Evolutionary conservation across 352 stramenopile genomes (phyloP).

Genomic region (Phytophthora nicotianae): DNA sequence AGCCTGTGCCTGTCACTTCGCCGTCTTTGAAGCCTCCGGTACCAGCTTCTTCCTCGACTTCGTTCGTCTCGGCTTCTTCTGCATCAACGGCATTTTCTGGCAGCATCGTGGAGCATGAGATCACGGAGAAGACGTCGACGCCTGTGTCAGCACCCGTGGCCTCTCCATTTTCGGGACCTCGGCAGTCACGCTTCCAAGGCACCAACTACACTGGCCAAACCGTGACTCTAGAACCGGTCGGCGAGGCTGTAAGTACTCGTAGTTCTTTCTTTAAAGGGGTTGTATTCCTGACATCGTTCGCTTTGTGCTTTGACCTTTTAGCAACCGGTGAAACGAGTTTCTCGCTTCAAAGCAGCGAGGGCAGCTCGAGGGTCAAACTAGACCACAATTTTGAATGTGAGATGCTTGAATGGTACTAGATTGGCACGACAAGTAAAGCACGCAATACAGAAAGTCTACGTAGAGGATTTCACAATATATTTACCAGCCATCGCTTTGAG

Average conservation of each 20-base stretch:
- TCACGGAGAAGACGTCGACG: slow-evolving; percentile 30
- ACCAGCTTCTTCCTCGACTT: slow-evolving; percentile 19
- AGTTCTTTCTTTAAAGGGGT: neutral
- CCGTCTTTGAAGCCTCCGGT: slow-evolving; percentile 27
- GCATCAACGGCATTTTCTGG: slow-evolving; percentile 69
- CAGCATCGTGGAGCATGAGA: slow-evolving; percentile 70
- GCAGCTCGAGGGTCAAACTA: slow-evolving; percentile 31
- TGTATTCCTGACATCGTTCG: neutral
- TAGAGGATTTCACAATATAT: slow-evolving; percentile 38
- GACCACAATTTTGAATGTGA: neutral
- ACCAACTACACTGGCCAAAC: slow-evolving; percentile 73
- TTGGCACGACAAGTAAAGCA: neutral
- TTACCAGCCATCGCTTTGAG: slow-evolving; percentile 33
- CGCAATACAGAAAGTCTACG: slow-evolving; percentile 17
- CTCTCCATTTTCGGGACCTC: slow-evolving; percentile 32
- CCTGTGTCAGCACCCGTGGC: slow-evolving; percentile 13
- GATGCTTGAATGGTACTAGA: neutral
- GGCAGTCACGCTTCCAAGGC: slow-evolving; percentile 60
- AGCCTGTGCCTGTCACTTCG: slow-evolving; percentile 8
- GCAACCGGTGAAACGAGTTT: slow-evolving; percentile 87
- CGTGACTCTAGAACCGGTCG: slow-evolving; percentile 73
- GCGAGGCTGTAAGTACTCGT: slow-evolving; percentile 64
- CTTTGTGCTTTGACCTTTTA: slow-evolving; percentile 20
- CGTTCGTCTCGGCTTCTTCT: slow-evolving; percentile 15
- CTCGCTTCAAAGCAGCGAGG: slow-evolving; percentile 78